Evolutionary conservation across 2,329 filamentous ascomycete genomes (phyloP).

Genomic region (Penicillium olsonii): DNA sequence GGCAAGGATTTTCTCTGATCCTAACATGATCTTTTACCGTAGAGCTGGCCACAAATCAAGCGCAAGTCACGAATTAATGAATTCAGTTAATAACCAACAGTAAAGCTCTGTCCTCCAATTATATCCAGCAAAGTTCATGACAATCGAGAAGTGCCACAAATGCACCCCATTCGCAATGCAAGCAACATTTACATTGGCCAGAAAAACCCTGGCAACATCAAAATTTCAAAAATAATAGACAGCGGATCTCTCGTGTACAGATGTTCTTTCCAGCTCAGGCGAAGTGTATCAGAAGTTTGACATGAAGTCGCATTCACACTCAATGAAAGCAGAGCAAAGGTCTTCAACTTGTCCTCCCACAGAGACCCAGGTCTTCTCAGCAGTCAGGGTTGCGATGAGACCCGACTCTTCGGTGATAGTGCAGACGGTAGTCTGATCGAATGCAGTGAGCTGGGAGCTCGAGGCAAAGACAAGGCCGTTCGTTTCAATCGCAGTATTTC

Average conservation of each 20-base stretch:
- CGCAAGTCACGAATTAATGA: no score
- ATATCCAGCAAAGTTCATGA: neutral
- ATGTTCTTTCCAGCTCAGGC: neutral
- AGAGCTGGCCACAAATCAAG: no score
- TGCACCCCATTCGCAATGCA: neutral
- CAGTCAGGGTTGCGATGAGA: slow-evolving; percentile 11
- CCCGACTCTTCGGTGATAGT: slow-evolving; percentile 17
- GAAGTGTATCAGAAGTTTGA: neutral
- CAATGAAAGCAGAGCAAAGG: slow-evolving; percentile 17
- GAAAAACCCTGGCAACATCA: neutral
- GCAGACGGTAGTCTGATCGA: slow-evolving; percentile 24
- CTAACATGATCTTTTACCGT: no score
- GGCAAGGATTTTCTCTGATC: no score
- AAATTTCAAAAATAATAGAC: neutral
- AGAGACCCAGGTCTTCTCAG: slow-evolving; percentile 14
- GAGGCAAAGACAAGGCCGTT: slow-evolving; percentile 25
- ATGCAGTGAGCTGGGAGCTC: slow-evolving; percentile 24
- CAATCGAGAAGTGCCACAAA: neutral
- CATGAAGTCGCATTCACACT: slow-evolving; percentile 18
- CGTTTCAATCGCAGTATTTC: slow-evolving; percentile 18
- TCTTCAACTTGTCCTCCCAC: slow-evolving; percentile 12
- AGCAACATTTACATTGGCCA: neutral
- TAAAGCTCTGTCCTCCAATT: neutral
- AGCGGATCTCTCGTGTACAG: neutral
- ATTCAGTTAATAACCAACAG: no score